A percentile compares a stretch with the other conserved stretches of the same genome.
phyloP scores from a whole-genome alignment of 768 basidiomycete species.

The Lactarius indigo region DNA sequence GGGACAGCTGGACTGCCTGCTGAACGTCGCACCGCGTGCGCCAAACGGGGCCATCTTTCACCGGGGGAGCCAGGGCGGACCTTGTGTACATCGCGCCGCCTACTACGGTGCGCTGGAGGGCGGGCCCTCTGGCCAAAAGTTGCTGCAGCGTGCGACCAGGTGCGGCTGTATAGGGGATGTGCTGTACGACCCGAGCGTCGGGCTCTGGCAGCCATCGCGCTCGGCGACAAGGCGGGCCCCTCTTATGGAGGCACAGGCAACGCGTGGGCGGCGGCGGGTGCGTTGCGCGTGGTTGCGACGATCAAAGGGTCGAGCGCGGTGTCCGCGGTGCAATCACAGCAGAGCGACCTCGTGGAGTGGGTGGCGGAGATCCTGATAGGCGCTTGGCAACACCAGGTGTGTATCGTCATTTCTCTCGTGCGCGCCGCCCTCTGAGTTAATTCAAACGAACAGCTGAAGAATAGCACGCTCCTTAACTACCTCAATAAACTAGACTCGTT shows the following conservation, averaged over 20 bases:
- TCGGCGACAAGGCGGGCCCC: slow-evolving; percentile 45
- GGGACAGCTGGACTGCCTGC: slow-evolving; percentile 48
- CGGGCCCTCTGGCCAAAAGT: slow-evolving; percentile 32
- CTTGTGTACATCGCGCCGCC: slow-evolving; percentile 62
- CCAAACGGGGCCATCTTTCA: slow-evolving; percentile 58
- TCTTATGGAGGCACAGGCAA: slow-evolving; percentile 65
- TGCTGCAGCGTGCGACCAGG: slow-evolving; percentile 58
- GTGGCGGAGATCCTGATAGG: slow-evolving; percentile 47
- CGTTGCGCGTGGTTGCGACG: slow-evolving; percentile 56
- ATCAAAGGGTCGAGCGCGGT: slow-evolving; percentile 43
- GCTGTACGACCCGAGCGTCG: slow-evolving; percentile 40
- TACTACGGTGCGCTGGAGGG: slow-evolving; percentile 52
- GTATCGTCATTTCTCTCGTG: background rate
- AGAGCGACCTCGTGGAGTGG: slow-evolving; percentile 47
- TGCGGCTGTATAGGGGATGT: slow-evolving; percentile 50
- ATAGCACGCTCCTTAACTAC: slow-evolving; percentile 53
- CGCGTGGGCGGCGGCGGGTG: slow-evolving; percentile 69
- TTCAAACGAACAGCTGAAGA: slow-evolving; percentile 32
- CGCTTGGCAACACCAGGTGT: slow-evolving; percentile 45
- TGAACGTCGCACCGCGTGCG: slow-evolving; percentile 43
- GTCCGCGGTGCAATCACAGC: slow-evolving; percentile 36
- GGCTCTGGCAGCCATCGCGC: slow-evolving; percentile 53
- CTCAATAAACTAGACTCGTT: slow-evolving; percentile 49
- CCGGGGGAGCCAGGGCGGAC: slow-evolving; percentile 48
- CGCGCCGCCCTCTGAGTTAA: background rate